Base-by-base conservation (phyloP, 164 flowering plant genomes). In the Magnolia sinica region DNA sequence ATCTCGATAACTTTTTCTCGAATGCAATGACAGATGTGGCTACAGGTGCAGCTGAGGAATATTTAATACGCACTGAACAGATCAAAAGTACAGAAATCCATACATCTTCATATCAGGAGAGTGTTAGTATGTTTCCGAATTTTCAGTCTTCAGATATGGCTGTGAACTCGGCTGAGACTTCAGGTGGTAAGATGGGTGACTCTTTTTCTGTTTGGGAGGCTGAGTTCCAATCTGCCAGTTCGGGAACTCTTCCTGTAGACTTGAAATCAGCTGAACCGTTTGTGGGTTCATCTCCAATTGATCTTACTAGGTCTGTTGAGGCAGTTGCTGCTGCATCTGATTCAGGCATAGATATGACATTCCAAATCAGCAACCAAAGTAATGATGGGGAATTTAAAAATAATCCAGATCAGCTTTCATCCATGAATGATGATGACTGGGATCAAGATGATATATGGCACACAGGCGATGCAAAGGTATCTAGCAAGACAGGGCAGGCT, bases 161-260 rank as follows among this genome's bases (percentile, higher is more conserved):
- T 65, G 61, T 61, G 22, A 66, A 68, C 37, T 74, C 76, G 58
- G 29, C 27, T 9, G 55, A 83, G 74, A 71, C 80, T 49, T 77
- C 73, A 61, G 85, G 70, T 68, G 74, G 73, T 69, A 23, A 70
- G 65, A 52, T 73, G 63, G 82, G 73, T 63, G 85, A 79, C 31
- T 68, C 81, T 19, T 83, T 82, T 78, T 84, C 91, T 81, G 86
- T 82, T 76, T 91, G 94, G 96, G 89, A 82, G 65, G 87, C 87
- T 50, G 86, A 85, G 70, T 91, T 93, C 76, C 89, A 88, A 71
- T 84, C 90, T 76, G 85, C 90, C 65, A 77, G 68, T 77, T 79
- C 86, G 61, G 84, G 70, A 73, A 75, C 79, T 72, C 64, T 29
- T 61, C 80, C 22, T 72, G 75, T 55, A 59, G 80, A 76, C n/a